phyloP scores from a whole-genome alignment of 495 filamentous ascomycete genomes.

The Neurospora tetraspora region DNA sequence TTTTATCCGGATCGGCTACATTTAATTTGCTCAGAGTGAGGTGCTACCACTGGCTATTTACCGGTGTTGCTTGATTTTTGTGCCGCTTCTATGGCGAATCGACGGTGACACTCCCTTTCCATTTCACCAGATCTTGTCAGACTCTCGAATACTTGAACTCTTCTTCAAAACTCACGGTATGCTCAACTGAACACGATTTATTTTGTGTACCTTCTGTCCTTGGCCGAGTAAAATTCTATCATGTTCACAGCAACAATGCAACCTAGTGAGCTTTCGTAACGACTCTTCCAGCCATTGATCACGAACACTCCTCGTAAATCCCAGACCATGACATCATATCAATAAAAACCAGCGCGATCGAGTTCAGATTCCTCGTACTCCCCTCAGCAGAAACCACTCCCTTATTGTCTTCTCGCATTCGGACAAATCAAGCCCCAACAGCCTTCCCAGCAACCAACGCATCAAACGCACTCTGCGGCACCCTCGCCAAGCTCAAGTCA shows the following conservation, averaged over 20 bases:
- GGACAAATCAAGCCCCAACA: background rate
- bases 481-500: conserved; percentile 17
- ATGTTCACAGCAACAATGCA: background rate
- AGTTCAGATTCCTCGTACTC: background rate
- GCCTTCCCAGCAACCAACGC: conserved; percentile 10
- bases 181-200: no score
- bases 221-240: background rate
- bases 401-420: background rate
- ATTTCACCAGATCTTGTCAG: no score
- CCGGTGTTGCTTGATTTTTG: no score
- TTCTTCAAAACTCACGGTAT: no score
- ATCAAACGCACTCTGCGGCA: conserved; percentile 21
- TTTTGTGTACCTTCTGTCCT: no score
- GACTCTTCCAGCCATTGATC: background rate
- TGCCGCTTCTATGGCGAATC: no score
- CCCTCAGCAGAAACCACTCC: background rate
- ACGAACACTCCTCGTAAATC: background rate
- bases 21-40: background rate
- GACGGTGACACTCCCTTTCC: no score
- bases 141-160: no score
- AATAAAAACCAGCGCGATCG: background rate
- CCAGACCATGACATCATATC: background rate
- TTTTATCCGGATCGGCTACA: background rate
- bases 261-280: background rate
- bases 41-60: background rate